These are phyloP conservation scores for Protomyces inouyei DNA, from an alignment of 1,139 yeast species.

Conservation along the genomic window DNA sequence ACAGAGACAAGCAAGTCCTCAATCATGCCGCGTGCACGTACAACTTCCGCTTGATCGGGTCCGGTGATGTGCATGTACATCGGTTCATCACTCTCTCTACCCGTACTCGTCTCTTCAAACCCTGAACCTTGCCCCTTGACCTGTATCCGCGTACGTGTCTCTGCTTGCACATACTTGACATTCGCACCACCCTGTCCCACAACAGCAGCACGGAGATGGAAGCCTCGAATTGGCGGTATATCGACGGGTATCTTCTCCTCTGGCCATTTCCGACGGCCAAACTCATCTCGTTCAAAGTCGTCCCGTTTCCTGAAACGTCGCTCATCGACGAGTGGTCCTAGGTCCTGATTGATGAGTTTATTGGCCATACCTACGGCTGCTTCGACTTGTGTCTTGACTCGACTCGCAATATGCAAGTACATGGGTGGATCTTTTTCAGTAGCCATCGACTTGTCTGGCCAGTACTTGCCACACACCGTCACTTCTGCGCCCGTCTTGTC, in stretches of 20 bases:
- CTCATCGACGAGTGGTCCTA: slow-evolving; percentile 39
- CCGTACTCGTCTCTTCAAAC: slow-evolving; percentile 39
- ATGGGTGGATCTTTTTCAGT: slow-evolving; percentile 41
- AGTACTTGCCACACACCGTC: slow-evolving; percentile 41
- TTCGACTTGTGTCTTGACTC: slow-evolving; percentile 37
- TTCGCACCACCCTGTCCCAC: slow-evolving; percentile 42
- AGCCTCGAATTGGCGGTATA: slow-evolving; percentile 36
- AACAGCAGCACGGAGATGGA: slow-evolving; percentile 39
- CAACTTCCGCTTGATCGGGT: slow-evolving; percentile 36
- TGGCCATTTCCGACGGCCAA: slow-evolving; percentile 32
- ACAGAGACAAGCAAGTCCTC: slow-evolving; percentile 39
- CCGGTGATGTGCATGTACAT: slow-evolving; percentile 40
- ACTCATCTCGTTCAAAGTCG: slow-evolving; percentile 28
- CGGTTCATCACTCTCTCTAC: slow-evolving; percentile 40
- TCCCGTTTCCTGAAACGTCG: slow-evolving; percentile 36
- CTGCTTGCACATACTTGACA: slow-evolving; percentile 41
- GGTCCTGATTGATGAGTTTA: slow-evolving; percentile 38
- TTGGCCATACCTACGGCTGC: slow-evolving; percentile 39
- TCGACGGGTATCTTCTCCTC: slow-evolving; percentile 37
- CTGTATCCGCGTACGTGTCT: slow-evolving; percentile 40
- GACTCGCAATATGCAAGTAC: slow-evolving; percentile 39
- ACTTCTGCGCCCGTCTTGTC: slow-evolving; percentile 34
- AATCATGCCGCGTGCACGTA: slow-evolving; percentile 38
- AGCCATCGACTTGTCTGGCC: slow-evolving; percentile 41
- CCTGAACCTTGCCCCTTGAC: slow-evolving; percentile 43